Evolutionary conservation across 1,284 basidiomycete species (phyloP).

Genomic region (Fomitopsis betulina): DNA sequence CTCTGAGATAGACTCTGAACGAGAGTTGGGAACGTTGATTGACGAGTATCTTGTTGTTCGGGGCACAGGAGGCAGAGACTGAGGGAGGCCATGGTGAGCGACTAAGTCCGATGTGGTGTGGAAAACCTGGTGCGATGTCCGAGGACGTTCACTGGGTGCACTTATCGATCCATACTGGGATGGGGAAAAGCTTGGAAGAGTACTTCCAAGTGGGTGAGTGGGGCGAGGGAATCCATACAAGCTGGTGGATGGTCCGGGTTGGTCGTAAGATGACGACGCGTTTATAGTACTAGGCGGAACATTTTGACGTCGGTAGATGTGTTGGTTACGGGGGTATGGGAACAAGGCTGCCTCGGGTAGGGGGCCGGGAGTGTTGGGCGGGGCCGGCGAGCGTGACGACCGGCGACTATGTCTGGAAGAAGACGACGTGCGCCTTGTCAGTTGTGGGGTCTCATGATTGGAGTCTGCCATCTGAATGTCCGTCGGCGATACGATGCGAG

Average conservation of each 20-base stretch:
- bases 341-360: constrained; percentile 35
- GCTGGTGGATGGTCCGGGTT: constrained; percentile 23
- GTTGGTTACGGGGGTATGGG: constrained; percentile 25
- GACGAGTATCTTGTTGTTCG: constrained; percentile 44
- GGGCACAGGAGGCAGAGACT: constrained; percentile 60
- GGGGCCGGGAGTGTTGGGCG: constrained; percentile 22
- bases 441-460: constrained; percentile 28
- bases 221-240: constrained; percentile 29
- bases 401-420: constrained; percentile 34
- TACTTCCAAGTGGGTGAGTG: constrained; percentile 31
- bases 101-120: constrained; percentile 51
- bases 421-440: constrained; percentile 34
- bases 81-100: constrained; percentile 72
- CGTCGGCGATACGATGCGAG: constrained; percentile 18
- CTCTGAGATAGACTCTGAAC: constrained; percentile 12
- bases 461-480: constrained; percentile 21
- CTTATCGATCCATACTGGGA: constrained; percentile 45
- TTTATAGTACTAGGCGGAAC: constrained; percentile 29
- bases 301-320: constrained; percentile 32
- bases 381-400: constrained; percentile 38
- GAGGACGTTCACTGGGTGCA: constrained; percentile 32
- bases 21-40: constrained; percentile 20
- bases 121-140: constrained; percentile 43
- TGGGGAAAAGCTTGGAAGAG: constrained; percentile 35
- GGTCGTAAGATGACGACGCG: constrained; percentile 27